Conservation (phyloP, 257 asterid genomes). For the Solanum etuberosum region DNA sequence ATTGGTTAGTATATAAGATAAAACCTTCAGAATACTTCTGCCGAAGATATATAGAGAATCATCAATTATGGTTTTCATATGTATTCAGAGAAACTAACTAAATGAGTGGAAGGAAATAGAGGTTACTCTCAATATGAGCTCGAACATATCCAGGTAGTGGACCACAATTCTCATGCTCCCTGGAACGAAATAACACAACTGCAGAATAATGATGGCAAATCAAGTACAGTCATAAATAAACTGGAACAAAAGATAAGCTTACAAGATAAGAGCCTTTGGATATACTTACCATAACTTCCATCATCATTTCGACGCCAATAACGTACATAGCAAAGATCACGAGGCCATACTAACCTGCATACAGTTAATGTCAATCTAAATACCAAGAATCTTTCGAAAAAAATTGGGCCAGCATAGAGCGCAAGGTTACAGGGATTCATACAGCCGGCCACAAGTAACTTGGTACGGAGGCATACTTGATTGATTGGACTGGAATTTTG, state of each 20-base stretch:
- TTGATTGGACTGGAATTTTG: background rate
- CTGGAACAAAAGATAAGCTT: background rate
- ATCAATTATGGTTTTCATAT: background rate
- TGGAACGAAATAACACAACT: constrained; percentile 92
- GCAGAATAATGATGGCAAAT: constrained; percentile 26
- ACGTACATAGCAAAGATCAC: constrained; percentile 96
- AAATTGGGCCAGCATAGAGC: background rate
- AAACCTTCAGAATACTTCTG: background rate
- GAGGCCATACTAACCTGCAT: constrained; percentile 90
- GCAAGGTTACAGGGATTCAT: background rate
- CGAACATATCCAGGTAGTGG: constrained; percentile 94
- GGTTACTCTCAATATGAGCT: constrained; percentile 86
- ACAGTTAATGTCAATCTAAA: background rate
- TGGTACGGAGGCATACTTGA: background rate
- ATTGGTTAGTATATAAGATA: background rate
- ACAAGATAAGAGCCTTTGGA: background rate
- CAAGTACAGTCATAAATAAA: constrained; percentile 6
- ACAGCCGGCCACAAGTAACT: background rate
- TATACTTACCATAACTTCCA: constrained; percentile 81
- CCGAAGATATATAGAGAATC: background rate
- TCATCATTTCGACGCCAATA: constrained; percentile 99
- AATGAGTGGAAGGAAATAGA: background rate
- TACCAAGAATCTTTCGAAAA: background rate
- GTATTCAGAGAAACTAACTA: background rate
- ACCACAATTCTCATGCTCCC: constrained; percentile 90